A percentile compares a stretch with the other conserved stretches of the same genome.
phyloP scores from a whole-genome alignment of 2,329 filamentous ascomycete genomes.

The Lojkania enalia region DNA sequence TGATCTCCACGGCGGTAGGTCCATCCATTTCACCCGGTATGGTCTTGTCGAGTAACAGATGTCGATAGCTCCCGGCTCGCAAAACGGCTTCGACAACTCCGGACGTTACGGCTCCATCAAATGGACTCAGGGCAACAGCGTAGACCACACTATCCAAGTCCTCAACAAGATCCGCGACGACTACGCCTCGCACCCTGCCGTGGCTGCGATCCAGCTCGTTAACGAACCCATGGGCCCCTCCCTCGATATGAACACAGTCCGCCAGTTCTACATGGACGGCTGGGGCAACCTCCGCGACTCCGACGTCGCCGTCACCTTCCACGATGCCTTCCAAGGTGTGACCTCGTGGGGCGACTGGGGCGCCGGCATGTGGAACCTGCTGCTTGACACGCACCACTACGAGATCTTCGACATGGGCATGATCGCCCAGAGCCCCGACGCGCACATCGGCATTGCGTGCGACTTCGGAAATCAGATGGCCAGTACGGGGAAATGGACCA shows the following conservation, averaged over 20 bases:
- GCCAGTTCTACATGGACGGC: constrained; percentile 54
- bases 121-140: constrained; percentile 51
- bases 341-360: constrained; percentile 51
- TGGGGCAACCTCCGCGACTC: constrained; percentile 51
- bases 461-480: constrained; percentile 52
- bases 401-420: constrained; percentile 49
- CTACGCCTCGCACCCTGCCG: constrained; percentile 49
- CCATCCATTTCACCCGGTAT: neutral
- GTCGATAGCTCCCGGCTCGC: constrained; percentile 58
- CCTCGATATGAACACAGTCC: constrained; percentile 48
- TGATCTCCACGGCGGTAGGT: constrained; percentile 67
- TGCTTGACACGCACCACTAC: constrained; percentile 55
- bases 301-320: constrained; percentile 49
- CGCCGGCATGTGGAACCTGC: constrained; percentile 48
- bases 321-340: constrained; percentile 53
- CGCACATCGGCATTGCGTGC: constrained; percentile 50
- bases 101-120: constrained; percentile 55
- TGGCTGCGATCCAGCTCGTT: constrained; percentile 52
- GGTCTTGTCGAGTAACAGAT: constrained; percentile 4
- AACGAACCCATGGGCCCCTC: constrained; percentile 52
- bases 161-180: constrained; percentile 54
- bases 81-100: constrained; percentile 71
- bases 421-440: constrained; percentile 42
- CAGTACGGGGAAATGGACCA: constrained; percentile 51
- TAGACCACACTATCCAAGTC: constrained; percentile 46